Base-by-base conservation (phyloP, 495 filamentous ascomycete species). In the Penicillium robsamsonii region DNA sequence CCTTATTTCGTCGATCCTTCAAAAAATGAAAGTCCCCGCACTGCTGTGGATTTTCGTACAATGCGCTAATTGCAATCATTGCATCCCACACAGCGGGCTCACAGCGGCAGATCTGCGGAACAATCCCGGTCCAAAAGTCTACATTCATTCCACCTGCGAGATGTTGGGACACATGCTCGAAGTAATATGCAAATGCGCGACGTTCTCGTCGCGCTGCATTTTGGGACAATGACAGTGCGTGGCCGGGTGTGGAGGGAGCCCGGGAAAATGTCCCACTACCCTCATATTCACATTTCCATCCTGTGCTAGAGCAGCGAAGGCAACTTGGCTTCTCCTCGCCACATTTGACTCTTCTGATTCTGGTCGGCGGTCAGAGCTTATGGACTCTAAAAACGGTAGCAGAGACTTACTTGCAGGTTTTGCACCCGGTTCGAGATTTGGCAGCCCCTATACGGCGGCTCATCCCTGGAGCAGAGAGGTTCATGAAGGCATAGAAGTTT, bases 291-390 rank as follows among this genome's bases (percentile, higher is more conserved):
- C 80, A 82, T 56, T 63, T 65, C 9, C 80, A 72, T 1, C 79
- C 77, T 0, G 77, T 80, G 44, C 59, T 68, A 17, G 81, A 66
- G 58, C 85, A 88, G 38, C 82, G 80, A 31, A 69, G 68, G 61
- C 84, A 88, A 4, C 63, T 58, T 4, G 85, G 84, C 49, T 81
- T 83, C 55, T 73, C 74, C 65, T 88, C 85, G 67, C 84, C 85
- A 69, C 85, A 88, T 70, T 87, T 87, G 27, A 88, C 84, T 59
- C 79, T 77, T 41, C 85, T 76, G 46, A 78, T 79, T 61, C 84
- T 87, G 53, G 40, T 29, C 5, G 25, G n/a, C 38, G 6, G 37
- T 61, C 11, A 59, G 41, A 4, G 17, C 17, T 30, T 10, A 29
- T 5, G 25, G 25, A 31, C 35, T 17, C 13, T 10, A 2, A 22